Evolutionary conservation across 495 filamentous ascomycete genomes (phyloP).

Genomic region (Acidomyces sp.): DNA sequence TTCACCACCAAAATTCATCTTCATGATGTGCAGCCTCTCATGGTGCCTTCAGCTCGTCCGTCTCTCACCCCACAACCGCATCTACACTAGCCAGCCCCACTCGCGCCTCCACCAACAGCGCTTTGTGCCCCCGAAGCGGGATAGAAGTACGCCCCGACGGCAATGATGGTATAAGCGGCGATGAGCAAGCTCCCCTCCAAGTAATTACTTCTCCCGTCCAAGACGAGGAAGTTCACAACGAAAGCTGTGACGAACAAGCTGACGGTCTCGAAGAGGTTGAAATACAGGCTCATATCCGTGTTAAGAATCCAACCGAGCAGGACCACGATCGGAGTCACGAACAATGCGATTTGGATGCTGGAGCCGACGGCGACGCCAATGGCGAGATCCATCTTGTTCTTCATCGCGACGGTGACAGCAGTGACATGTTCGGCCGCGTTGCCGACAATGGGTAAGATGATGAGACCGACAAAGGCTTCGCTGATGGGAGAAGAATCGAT

Average conservation of each 20-base stretch:
- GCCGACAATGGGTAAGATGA: constrained; percentile 80
- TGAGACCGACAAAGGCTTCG: constrained; percentile 75
- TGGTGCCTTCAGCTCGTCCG: too few species aligned
- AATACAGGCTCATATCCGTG: constrained; percentile 78
- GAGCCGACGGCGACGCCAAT: constrained; percentile 82
- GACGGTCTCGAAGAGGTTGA: constrained; percentile 84
- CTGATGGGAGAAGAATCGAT: constrained; percentile 50
- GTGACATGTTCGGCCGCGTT: constrained; percentile 91
- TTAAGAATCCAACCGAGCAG: constrained; percentile 77
- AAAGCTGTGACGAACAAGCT: constrained; percentile 76
- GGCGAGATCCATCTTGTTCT: constrained; percentile 94
- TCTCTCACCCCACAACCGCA: too few species aligned
- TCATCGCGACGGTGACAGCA: constrained; percentile 72
- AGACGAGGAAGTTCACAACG: constrained; percentile 77
- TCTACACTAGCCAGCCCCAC: too few species aligned
- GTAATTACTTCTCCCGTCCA: constrained; percentile 81
- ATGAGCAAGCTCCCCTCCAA: constrained; percentile 72
- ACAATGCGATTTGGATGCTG: constrained; percentile 80
- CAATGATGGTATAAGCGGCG: constrained; percentile 73
- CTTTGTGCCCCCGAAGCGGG: constrained; percentile 15
- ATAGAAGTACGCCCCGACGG: constrained; percentile 24
- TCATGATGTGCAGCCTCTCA: too few species aligned
- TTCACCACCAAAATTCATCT: too few species aligned
- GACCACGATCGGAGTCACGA: constrained; percentile 78
- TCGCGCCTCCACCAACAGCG: constrained; percentile 16